A percentile compares a stretch with the other conserved stretches of the same genome.
These are phyloP conservation scores for Paragyromitra xinjiangensis DNA, from an alignment of 495 filamentous ascomycete species.

Conservation along the genomic window DNA sequence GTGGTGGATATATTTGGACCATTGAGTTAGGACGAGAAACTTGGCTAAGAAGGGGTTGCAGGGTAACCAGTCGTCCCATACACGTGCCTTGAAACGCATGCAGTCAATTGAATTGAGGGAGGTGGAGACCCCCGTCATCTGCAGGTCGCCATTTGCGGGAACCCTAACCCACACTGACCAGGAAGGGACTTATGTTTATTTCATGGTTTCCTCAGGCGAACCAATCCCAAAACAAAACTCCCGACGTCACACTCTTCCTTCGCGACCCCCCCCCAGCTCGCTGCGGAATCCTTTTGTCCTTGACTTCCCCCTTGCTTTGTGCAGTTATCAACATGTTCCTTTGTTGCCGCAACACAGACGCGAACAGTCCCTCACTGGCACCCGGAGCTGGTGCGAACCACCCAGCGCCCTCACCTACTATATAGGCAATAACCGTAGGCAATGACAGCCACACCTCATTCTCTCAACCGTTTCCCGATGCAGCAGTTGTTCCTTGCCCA, in stretches of 20 bases:
- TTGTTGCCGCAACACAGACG: slow-evolving; percentile 4
- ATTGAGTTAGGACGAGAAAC: background rate
- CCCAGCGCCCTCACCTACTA: slow-evolving; percentile 19
- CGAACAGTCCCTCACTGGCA: slow-evolving; percentile 12
- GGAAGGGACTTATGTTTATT: background rate
- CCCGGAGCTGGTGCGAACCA: slow-evolving; percentile 1
- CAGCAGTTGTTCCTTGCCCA: slow-evolving; percentile 42
- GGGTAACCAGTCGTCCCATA: slow-evolving; percentile 27
- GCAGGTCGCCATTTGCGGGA: slow-evolving; percentile 14
- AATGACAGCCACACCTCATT: slow-evolving; percentile 38
- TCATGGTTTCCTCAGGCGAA: background rate
- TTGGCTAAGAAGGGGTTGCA: background rate
- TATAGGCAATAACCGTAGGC: background rate
- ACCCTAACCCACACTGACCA: slow-evolving; percentile 36
- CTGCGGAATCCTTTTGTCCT: slow-evolving; percentile 11
- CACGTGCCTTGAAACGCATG: slow-evolving; percentile 32
- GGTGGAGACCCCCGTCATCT: background rate
- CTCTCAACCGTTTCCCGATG: slow-evolving; percentile 42
- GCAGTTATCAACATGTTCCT: slow-evolving; percentile 31
- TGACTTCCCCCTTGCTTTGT: slow-evolving; percentile 6
- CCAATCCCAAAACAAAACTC: slow-evolving; percentile 28
- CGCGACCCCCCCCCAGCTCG: background rate
- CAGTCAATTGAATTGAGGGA: background rate
- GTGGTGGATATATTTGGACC: background rate
- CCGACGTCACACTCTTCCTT: slow-evolving; percentile 45